Base-by-base conservation (phyloP, 148 eudicot species). In the Vaccinium corymbosum region DNA sequence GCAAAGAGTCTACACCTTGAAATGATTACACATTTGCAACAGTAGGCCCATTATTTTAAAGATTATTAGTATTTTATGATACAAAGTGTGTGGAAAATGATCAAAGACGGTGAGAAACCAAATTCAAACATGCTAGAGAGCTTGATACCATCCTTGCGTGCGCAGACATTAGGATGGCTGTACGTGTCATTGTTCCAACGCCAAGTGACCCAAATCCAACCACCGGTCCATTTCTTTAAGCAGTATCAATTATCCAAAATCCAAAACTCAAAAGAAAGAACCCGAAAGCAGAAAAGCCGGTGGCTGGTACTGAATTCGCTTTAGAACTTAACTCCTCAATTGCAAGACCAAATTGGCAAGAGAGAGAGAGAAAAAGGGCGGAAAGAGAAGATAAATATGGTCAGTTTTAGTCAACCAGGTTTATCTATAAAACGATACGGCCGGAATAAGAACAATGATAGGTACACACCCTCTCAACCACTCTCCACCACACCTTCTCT, bases 231-330 rank as follows among this genome's bases (percentile, higher is more conserved):
- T 15, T 42, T 73, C 42, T 72, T 14, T 16, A 15, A 35, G 16
- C 9, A 42, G 38, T 6, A 2, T 20, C 15, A 27, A 15, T 73
- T 38, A 14, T 27, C 77, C 49, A 32, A 2, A 35, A 73, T 73
- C 77, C 38, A 61, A 2, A 42, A 13, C 77, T 42, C 10, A 73
- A 16, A 38, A 32, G n/a, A 38, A 73, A 73, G 72, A 66, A 73
- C 77, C 22, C 77, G 15, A 4, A 73, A 35, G 76, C 76, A 71
- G 76, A 38, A 16, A 73, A 66, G 77, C n/a, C n/a, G 10, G 77
- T 14, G 49, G 20, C 3, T 32, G 15, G 1, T 32, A 71, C 46
- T 14, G 49, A 73, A 73, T 15, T 15, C 22, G 38, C n/a, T 20
- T 2, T 17, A 73, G 2, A 13, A 15, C 46, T 13, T 22, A 35